These are phyloP conservation scores for Sorghum bicolor DNA, from an alignment of 176 grass and related monocot genomes.

Conservation along the genomic window DNA sequence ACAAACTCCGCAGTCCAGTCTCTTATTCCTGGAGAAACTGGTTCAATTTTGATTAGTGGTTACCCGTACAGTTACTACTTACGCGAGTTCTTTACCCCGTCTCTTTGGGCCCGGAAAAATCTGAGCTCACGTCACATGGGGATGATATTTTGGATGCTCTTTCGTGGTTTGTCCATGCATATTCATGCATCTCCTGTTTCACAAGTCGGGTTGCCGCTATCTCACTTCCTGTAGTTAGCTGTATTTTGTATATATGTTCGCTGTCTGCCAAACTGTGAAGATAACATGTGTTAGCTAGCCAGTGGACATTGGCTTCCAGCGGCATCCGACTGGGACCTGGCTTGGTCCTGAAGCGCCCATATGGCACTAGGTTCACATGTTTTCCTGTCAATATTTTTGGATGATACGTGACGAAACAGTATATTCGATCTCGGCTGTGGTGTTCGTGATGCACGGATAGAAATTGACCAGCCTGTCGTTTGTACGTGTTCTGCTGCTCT, in stretches of 20 bases:
- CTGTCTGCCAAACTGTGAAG: too few relatives aligned
- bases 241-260: not conserved
- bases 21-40: not conserved
- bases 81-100: not conserved
- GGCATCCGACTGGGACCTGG: not conserved
- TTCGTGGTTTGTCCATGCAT: not conserved
- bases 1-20: not conserved
- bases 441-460: not conserved
- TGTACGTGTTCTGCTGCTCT: not conserved
- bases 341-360: constrained; percentile 19
- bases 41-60: not conserved
- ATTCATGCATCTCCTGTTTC: too few relatives aligned
- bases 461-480: not conserved
- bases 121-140: constrained; percentile 1
- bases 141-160: constrained; percentile 4
- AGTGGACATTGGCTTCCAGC: not conserved
- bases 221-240: not conserved
- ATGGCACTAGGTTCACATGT: not conserved
- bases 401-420: not conserved
- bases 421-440: not conserved
- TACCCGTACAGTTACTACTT: not conserved
- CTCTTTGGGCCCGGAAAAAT: not conserved
- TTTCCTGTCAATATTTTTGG: constrained; percentile 3
- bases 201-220: not conserved
- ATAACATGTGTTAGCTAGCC: not conserved